Conservation (phyloP, 192 early-diverging fungal genomes). For the Rhizophagus clarus region DNA sequence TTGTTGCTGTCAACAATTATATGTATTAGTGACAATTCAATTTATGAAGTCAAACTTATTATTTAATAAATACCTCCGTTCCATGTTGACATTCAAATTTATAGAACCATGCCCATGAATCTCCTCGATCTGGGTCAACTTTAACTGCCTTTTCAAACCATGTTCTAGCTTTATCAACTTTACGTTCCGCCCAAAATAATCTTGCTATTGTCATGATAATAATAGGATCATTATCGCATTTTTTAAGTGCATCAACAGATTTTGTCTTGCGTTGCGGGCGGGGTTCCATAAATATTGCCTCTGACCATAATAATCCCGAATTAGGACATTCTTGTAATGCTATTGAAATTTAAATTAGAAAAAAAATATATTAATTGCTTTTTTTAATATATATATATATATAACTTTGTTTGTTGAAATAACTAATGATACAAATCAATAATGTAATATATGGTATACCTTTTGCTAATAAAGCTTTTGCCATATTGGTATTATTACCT, state of each 20-base stretch:
- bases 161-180: slow-evolving; percentile 87
- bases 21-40: neutral
- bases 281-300: slow-evolving; percentile 83
- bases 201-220: slow-evolving; percentile 84
- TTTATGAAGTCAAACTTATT: neutral
- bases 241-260: slow-evolving; percentile 88
- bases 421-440: neutral
- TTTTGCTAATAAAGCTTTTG: slow-evolving; percentile 77
- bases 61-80: slow-evolving; percentile 41
- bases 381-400: neutral
- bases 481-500: slow-evolving; percentile 67
- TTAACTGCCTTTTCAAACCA: slow-evolving; percentile 89
- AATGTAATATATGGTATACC: neutral
- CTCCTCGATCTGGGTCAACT: slow-evolving; percentile 86
- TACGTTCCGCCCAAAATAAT: slow-evolving; percentile 92
- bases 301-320: slow-evolving; percentile 86
- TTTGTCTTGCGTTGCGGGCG: slow-evolving; percentile 85
- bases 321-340: slow-evolving; percentile 92
- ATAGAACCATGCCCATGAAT: slow-evolving; percentile 94
- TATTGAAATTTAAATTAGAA: neutral
- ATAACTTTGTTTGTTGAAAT: neutral
- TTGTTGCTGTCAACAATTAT: slow-evolving; percentile 35
- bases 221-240: slow-evolving; percentile 83
- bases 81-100: slow-evolving; percentile 89
- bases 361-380: neutral